A percentile compares a stretch with the other conserved stretches of the same genome.
phyloP scores from a whole-genome alignment of 306 rosid species.

The Dicorynia guianensis region DNA sequence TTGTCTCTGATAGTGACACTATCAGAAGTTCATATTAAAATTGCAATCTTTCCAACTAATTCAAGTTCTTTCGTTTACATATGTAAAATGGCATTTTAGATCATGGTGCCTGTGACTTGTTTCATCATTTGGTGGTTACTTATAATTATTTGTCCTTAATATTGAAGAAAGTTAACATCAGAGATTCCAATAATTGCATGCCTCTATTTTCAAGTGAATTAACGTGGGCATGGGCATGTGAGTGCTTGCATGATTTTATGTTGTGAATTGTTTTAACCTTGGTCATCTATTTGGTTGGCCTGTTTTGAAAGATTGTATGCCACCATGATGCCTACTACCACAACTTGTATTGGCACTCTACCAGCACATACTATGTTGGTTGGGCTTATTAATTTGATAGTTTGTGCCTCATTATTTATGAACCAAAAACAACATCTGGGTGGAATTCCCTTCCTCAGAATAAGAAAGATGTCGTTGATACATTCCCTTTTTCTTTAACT shows the following conservation, averaged over 20 bases:
- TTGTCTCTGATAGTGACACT: background rate
- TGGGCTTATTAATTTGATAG: conserved; percentile 11
- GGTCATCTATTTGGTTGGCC: conserved; percentile 1
- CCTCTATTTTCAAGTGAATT: background rate
- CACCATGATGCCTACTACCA: too few relatives aligned
- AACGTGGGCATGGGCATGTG: background rate
- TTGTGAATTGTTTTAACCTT: conserved; percentile 14
- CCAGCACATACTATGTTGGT: background rate
- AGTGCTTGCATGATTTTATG: background rate
- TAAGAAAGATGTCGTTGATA: background rate
- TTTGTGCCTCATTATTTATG: background rate
- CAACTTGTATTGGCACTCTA: too few relatives aligned
- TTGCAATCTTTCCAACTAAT: background rate
- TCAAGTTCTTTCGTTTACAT: too few relatives aligned
- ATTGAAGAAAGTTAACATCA: background rate
- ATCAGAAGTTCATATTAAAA: background rate
- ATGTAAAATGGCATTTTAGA: background rate
- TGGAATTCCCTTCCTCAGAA: background rate
- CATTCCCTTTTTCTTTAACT: conserved; percentile 2
- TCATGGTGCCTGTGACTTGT: background rate
- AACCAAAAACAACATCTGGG: background rate
- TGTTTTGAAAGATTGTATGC: background rate
- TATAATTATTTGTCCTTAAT: background rate
- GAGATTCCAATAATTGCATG: background rate
- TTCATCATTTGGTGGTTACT: background rate